Evolutionary conservation across 305 asterid species (phyloP).

Genomic region (Vinca major): DNA sequence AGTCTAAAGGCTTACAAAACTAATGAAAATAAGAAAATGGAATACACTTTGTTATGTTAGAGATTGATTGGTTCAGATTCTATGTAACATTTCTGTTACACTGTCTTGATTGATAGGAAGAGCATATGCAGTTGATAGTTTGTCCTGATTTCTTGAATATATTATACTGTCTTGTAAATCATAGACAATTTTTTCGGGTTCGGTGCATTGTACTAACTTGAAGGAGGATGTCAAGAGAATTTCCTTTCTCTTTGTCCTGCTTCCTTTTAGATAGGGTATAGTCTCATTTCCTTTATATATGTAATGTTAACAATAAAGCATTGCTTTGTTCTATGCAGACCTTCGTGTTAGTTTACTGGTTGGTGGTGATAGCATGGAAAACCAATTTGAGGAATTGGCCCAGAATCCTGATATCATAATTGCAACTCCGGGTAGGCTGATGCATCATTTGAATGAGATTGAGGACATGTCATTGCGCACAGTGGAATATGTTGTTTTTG

Average conservation of each 20-base stretch:
- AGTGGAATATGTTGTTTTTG: constrained; percentile 86
- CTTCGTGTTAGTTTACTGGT: constrained; percentile 74
- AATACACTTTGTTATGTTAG: background rate
- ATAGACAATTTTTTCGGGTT: background rate
- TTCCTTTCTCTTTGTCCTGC: background rate
- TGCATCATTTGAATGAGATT: constrained; percentile 84
- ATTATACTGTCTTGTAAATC: background rate
- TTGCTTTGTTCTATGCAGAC: constrained; percentile 35
- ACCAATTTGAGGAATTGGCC: constrained; percentile 87
- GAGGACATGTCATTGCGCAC: constrained; percentile 88
- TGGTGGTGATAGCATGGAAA: constrained; percentile 98
- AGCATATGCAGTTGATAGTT: background rate
- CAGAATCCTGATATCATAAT: constrained; percentile 81
- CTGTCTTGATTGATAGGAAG: background rate
- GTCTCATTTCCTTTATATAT: background rate
- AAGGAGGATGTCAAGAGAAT: background rate
- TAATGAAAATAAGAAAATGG: background rate
- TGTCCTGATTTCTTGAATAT: background rate
- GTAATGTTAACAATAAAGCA: background rate
- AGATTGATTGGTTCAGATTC: too few relatives aligned
- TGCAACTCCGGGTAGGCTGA: constrained; percentile 91
- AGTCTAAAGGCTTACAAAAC: too few relatives aligned
- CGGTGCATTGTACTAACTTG: background rate
- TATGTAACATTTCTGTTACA: too few relatives aligned
- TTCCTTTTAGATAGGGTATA: background rate